Evolutionary conservation across 257 asterid genomes (phyloP).

Genomic region (Petunia axillaris): DNA sequence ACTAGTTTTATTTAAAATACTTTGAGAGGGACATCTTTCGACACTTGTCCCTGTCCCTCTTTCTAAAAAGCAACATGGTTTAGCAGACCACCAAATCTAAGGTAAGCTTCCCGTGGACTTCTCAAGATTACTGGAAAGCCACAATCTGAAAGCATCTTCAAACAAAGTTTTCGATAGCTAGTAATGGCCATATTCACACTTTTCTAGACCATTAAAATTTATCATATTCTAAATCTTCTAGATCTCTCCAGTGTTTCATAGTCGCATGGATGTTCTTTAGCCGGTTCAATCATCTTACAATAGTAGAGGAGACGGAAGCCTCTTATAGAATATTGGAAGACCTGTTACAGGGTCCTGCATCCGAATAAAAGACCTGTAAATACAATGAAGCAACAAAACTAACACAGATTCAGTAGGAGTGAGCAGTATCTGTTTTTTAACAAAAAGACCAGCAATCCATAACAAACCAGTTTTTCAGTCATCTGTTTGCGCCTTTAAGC

Average conservation of each 20-base stretch:
- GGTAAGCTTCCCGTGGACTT: not conserved
- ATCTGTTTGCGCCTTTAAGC: not conserved
- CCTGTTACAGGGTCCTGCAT: slow-evolving; percentile 95
- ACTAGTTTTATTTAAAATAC: slow-evolving; percentile 3
- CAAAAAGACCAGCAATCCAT: not conserved
- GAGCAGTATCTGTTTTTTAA: not conserved
- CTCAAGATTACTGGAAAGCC: not conserved
- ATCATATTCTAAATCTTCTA: slow-evolving; percentile 5
- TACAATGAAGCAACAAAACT: slow-evolving; percentile 10
- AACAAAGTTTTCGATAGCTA: not conserved
- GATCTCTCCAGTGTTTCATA: not conserved
- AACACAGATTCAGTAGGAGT: not conserved
- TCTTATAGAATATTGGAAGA: slow-evolving; percentile 87
- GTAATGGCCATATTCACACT: not conserved
- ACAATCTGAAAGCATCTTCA: slow-evolving; percentile 4
- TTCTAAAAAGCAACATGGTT: not conserved
- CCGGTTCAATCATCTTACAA: slow-evolving; percentile 58
- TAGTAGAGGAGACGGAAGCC: slow-evolving; percentile 77
- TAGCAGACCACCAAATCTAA: not conserved
- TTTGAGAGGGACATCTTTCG: not conserved
- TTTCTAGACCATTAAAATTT: not conserved
- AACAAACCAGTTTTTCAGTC: not conserved
- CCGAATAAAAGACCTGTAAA: slow-evolving; percentile 35
- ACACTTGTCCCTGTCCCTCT: not conserved
- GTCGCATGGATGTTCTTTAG: slow-evolving; percentile 26